Evolutionary conservation across 2,329 filamentous ascomycete genomes (phyloP).

Genomic region (Aspergillus fructus): DNA sequence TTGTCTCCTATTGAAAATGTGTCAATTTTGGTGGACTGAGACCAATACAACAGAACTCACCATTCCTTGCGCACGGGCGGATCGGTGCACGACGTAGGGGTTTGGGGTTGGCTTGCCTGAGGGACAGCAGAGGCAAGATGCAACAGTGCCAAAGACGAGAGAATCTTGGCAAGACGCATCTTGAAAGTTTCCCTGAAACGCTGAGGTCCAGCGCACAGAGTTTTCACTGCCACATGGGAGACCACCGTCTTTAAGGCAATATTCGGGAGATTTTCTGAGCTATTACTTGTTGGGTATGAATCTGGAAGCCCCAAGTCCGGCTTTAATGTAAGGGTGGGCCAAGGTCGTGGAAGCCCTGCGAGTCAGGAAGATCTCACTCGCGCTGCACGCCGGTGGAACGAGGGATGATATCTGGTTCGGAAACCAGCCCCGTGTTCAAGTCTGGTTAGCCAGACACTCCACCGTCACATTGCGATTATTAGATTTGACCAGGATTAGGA

Average conservation of each 20-base stretch:
- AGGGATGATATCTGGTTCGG: not conserved
- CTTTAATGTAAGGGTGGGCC: not conserved
- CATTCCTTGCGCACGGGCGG: constrained; percentile 20
- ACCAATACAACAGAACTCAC: constrained; percentile 7
- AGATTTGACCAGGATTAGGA: not conserved
- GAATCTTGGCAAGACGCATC: constrained; percentile 10
- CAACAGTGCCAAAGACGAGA: constrained; percentile 9
- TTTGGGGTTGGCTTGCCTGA: not conserved
- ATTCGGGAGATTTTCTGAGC: not conserved
- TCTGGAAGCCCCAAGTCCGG: constrained; percentile 2
- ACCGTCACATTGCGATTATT: not conserved
- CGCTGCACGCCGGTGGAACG: not conserved
- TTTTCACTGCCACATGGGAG: constrained; percentile 3
- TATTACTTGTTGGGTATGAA: constrained; percentile 3
- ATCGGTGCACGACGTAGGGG: constrained; percentile 5
- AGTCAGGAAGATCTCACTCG: not conserved
- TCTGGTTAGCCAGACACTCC: not conserved
- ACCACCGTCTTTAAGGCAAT: not conserved
- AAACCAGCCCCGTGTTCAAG: not conserved
- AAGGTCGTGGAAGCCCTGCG: not conserved
- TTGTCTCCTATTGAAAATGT: constrained; percentile 10
- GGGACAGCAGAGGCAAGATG: constrained; percentile 4
- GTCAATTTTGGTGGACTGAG: not conserved
- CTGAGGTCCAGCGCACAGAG: not conserved
- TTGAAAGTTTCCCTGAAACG: constrained; percentile 10